Percentiles rank a stretch among this genome's conserved stretches.
Evolutionary conservation across 2,329 filamentous ascomycete genomes (phyloP).

Genomic region (Phaeosphaeriaceae sp.): DNA sequence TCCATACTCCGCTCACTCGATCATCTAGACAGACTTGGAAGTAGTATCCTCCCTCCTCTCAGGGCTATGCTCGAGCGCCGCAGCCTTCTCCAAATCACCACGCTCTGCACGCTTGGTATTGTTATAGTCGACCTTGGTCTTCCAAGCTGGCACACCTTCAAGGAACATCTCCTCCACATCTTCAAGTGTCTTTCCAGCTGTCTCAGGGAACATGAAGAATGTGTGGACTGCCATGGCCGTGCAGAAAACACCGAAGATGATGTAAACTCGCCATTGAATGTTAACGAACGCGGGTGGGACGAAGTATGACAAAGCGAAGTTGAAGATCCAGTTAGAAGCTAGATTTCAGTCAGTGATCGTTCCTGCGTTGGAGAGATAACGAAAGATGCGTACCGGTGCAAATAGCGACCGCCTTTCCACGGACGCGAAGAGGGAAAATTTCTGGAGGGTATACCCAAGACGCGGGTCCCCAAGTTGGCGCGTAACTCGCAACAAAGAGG

Average conservation of each 20-base stretch:
- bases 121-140: conserved; percentile 44
- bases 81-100: conserved; percentile 37
- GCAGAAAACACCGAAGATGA: conserved; percentile 79
- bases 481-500: conserved; percentile 74
- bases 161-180: conserved; percentile 78
- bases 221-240: conserved; percentile 72
- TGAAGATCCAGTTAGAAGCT: conserved; percentile 65
- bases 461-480: conserved; percentile 68
- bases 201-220: conserved; percentile 71
- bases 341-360: conserved; percentile 20
- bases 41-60: conserved; percentile 27
- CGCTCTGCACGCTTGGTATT: conserved; percentile 29
- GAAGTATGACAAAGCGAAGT: conserved; percentile 63
- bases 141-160: conserved; percentile 64
- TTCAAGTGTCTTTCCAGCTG: conserved; percentile 75
- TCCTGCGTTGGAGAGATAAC: no score
- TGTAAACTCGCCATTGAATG: conserved; percentile 69
- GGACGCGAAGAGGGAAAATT: conserved; percentile 67
- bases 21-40: not conserved
- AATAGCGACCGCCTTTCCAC: conserved; percentile 69
- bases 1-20: no score
- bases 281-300: conserved; percentile 65
- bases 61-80: conserved; percentile 20
- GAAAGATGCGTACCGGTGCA: conserved; percentile 51
- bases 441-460: conserved; percentile 67